phyloP scores from a whole-genome alignment of 2,329 filamentous ascomycete species.

The Alternaria longipes region DNA sequence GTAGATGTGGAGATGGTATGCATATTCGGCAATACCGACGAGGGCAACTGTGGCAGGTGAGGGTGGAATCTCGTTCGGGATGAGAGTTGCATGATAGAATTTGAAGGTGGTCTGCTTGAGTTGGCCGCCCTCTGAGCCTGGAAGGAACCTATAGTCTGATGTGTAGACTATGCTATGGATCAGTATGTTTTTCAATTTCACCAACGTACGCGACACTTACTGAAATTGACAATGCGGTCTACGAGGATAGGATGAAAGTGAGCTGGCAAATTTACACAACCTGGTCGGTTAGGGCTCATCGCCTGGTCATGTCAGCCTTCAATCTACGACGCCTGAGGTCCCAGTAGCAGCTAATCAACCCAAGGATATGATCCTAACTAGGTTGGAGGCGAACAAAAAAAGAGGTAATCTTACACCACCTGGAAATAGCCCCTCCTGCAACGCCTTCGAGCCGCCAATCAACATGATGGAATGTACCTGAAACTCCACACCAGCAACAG shows the following conservation, averaged over 20 bases:
- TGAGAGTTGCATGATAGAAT: constrained; percentile 8
- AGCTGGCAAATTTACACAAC: constrained; percentile 8
- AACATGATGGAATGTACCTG: constrained; percentile 24
- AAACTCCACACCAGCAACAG: constrained; percentile 17
- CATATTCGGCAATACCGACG: constrained; percentile 6
- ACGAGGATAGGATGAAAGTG: constrained; percentile 20
- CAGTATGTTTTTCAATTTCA: not conserved
- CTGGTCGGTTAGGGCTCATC: constrained; percentile 1
- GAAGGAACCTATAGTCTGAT: constrained; percentile 16
- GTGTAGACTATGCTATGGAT: constrained; percentile 17
- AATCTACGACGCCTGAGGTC: not conserved
- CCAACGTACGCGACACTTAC: not conserved
- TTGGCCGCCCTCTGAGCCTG: not conserved
- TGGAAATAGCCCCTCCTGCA: constrained; percentile 18
- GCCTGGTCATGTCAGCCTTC: not conserved
- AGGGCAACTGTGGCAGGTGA: constrained; percentile 7
- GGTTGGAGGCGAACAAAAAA: not conserved
- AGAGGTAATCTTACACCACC: constrained; percentile 9
- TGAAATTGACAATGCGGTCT: constrained; percentile 22
- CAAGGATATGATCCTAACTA: not conserved
- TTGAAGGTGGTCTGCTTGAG: constrained; percentile 6
- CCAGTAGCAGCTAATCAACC: not conserved
- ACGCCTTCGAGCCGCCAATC: constrained; percentile 20
- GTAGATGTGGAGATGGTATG: constrained; percentile 24
- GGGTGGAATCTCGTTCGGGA: not conserved